Evolutionary conservation across 345 rosid genomes (phyloP).

Genomic region (Litchi chinensis): DNA sequence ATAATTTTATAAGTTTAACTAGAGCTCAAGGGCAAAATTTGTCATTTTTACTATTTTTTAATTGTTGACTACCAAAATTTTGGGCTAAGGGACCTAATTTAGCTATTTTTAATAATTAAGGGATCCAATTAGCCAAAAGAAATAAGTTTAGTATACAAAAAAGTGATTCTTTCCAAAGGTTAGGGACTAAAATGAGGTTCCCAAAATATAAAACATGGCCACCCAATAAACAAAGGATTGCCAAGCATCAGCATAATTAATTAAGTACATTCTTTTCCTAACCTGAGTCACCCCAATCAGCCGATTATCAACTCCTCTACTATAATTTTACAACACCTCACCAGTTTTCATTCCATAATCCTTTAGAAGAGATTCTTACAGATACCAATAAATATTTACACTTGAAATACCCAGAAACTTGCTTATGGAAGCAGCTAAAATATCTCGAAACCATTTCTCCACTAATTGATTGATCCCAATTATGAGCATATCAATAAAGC

Average conservation of each 20-base stretch:
- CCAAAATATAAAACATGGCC: neutral
- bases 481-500: neutral
- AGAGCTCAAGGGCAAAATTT: too few species aligned
- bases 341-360: slow-evolving; percentile 90
- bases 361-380: slow-evolving; percentile 73
- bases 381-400: slow-evolving; percentile 19
- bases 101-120: too few species aligned
- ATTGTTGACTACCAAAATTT: too few species aligned
- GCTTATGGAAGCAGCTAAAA: neutral
- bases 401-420: slow-evolving; percentile 2
- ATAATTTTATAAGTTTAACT: too few species aligned
- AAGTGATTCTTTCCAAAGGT: too few species aligned
- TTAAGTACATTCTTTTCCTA: slow-evolving; percentile 16
- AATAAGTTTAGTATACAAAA: too few species aligned
- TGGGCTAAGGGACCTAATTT: too few species aligned
- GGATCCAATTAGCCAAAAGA: too few species aligned
- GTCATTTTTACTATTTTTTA: too few species aligned
- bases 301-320: slow-evolving; percentile 86
- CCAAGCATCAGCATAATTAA: neutral
- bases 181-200: too few species aligned
- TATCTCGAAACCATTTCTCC: slow-evolving; percentile 5
- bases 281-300: slow-evolving; percentile 79
- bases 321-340: slow-evolving; percentile 89
- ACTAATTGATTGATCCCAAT: neutral
- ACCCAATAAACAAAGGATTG: neutral